Conservation (phyloP, 306 rosid genomes). For the Canavalia gladiata region DNA sequence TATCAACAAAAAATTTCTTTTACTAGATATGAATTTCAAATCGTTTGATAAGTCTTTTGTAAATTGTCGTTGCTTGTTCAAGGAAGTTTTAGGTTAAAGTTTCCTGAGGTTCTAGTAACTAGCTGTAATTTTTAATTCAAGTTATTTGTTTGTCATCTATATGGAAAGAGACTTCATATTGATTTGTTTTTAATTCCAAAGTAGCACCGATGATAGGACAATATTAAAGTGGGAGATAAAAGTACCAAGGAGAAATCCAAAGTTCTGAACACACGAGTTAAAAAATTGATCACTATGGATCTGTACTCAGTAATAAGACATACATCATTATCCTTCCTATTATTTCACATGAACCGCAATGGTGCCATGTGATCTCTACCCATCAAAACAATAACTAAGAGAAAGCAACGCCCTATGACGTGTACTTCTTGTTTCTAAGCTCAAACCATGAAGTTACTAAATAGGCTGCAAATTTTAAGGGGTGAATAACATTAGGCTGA, state of each 20-base stretch:
- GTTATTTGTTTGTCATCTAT: not conserved
- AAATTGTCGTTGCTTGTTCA: not conserved
- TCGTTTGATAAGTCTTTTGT: not conserved
- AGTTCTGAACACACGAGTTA: not conserved
- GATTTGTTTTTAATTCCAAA: constrained; percentile 1
- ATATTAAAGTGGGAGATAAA: constrained; percentile 25
- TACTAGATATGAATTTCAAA: not conserved
- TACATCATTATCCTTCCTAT: constrained; percentile 41
- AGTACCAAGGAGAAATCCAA: constrained; percentile 14
- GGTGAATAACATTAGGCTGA: constrained; percentile 21
- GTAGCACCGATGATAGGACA: not conserved
- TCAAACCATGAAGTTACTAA: constrained; percentile 47
- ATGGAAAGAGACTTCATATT: not conserved
- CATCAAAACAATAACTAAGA: constrained; percentile 29
- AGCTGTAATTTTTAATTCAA: constrained; percentile 1
- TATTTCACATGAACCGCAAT: constrained; percentile 21
- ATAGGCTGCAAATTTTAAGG: constrained; percentile 49
- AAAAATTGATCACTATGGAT: constrained; percentile 43
- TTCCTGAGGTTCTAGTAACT: not conserved
- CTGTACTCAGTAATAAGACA: constrained; percentile 34
- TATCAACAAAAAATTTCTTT: not conserved
- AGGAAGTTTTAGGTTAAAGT: not conserved
- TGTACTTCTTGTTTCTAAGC: constrained; percentile 50
- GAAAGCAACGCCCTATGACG: constrained; percentile 39
- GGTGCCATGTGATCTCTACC: constrained; percentile 38